Percentiles rank a stretch among this genome's conserved stretches.
These are phyloP conservation scores for Diplosphaera chodatii DNA, from an alignment of 139 green algal species.

Conservation along the genomic window DNA sequence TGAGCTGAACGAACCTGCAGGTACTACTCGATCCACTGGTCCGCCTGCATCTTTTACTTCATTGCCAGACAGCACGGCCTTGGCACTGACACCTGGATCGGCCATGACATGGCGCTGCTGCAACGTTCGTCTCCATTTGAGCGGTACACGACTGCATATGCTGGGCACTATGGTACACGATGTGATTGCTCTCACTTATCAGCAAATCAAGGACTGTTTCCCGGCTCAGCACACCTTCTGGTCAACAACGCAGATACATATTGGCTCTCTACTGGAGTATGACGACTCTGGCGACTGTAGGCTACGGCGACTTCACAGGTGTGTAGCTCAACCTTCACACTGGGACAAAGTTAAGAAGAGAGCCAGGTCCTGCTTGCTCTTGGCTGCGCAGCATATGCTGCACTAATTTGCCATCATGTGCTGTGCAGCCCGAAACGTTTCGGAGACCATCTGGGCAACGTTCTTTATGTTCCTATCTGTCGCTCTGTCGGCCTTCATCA, in stretches of 20 bases:
- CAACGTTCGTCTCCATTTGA: background rate
- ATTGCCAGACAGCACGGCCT: constrained; percentile 24
- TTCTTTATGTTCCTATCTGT: constrained; percentile 17
- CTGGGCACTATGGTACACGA: too few species aligned
- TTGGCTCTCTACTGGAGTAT: constrained; percentile 41
- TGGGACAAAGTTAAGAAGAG: too few species aligned
- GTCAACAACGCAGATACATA: constrained; percentile 13
- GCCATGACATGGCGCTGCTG: constrained; percentile 1
- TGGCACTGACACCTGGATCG: constrained; percentile 28
- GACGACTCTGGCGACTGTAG: constrained; percentile 38
- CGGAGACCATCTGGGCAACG: constrained; percentile 14
- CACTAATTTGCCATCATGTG: too few species aligned
- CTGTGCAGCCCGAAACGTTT: constrained; percentile 18
- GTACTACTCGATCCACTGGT: constrained; percentile 31
- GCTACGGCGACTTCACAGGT: constrained; percentile 19
- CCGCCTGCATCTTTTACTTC: constrained; percentile 43
- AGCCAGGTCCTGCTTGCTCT: too few species aligned
- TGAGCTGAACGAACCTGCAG: too few species aligned
- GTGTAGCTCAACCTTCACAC: too few species aligned
- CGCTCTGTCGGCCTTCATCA: constrained; percentile 31
- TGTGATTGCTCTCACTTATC: too few species aligned
- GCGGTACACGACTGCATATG: too few species aligned
- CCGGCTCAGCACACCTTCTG: background rate
- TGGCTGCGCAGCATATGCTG: too few species aligned
- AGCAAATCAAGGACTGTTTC: too few species aligned